Base-by-base conservation (phyloP, 108 stramenopile species). In the Heterococcus sp. region DNA sequence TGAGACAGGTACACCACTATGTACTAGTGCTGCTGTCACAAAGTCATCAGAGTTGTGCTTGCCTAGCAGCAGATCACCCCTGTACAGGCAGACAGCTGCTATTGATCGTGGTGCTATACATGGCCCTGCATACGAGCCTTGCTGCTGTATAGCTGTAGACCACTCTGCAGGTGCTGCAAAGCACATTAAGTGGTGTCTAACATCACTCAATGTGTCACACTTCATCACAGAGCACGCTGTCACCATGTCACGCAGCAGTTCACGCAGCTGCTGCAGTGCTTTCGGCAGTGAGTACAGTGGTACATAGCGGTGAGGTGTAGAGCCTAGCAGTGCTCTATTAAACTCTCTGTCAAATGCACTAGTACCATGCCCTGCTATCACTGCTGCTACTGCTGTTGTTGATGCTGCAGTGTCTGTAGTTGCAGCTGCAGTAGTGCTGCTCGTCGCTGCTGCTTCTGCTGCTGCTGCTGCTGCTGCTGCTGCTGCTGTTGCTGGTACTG, bases 11-110 rank as follows among this genome's bases (percentile, higher is more conserved):
- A 78, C 77, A 11, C 77, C 77, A 38, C 37, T 32, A 29, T 66
- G 70, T 28, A 33, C 36, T 70, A 78, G 70, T 35, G 77, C 77
- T 35, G 70, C 69, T 27, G 66, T 70, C 1, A 78, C 77, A 32
- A 78, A 78, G 38, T 38, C 67, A 14, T 69, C 65, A 63, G 71
- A 69, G 35, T 78, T 31, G 77, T 65, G 71, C 26, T 64, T 46
- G 27, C 77, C 77, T 2, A 78, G 77, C 77, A 78, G 33, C 69
- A 78, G 36, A 29, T 78, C 69, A 21, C 66, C 66, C 30, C 77
- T 40, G 77, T 78, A 78, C 29, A 78, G 77, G 77, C 77, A 78
- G 36, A 78, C 77, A n/a, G 77, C 77, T 31, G 77, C 77, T 39
- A 78, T 39, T 3, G 77, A 78, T 31, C 77, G 77, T 63, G 77